Evolutionary conservation across 176 grass and related monocot species (phyloP).

Genomic region (Rhynchospora breviuscula): DNA sequence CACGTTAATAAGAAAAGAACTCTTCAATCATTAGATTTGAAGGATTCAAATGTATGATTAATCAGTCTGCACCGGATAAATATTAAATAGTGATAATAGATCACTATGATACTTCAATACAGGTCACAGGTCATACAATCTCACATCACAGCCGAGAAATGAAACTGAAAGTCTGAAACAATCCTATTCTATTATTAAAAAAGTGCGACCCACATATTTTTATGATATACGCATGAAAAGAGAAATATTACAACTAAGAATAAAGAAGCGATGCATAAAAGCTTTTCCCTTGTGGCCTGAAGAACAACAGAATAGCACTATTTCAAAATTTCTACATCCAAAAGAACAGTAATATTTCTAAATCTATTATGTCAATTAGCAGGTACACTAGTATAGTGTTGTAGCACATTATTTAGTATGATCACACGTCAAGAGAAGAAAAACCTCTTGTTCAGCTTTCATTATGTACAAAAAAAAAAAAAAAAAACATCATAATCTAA

Average conservation of each 20-base stretch:
- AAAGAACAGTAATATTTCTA: conserved; percentile 6
- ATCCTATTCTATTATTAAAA: background rate
- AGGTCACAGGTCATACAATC: background rate
- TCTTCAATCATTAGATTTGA: background rate
- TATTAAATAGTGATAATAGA: background rate
- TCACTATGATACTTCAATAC: background rate
- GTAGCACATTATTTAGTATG: background rate
- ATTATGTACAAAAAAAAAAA: conserved; percentile 17
- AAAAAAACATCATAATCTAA: background rate
- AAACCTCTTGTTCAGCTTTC: background rate
- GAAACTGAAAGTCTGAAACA: background rate
- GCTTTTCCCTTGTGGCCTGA: background rate
- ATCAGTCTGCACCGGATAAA: background rate
- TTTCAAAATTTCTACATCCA: conserved; percentile 10
- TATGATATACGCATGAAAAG: background rate
- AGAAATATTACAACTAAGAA: too few relatives aligned
- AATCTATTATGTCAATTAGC: conserved; percentile 5
- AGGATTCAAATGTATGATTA: background rate
- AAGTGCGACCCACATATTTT: background rate
- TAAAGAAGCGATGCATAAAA: background rate
- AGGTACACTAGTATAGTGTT: background rate
- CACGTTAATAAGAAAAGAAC: too few relatives aligned
- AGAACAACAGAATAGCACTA: background rate
- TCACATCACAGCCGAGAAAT: background rate
- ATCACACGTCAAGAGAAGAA: background rate